Evolutionary conservation across 768 basidiomycete species (phyloP), one percentile per base, ranked within the genome.

Genomic region (Baorangia bicolor): DNA sequence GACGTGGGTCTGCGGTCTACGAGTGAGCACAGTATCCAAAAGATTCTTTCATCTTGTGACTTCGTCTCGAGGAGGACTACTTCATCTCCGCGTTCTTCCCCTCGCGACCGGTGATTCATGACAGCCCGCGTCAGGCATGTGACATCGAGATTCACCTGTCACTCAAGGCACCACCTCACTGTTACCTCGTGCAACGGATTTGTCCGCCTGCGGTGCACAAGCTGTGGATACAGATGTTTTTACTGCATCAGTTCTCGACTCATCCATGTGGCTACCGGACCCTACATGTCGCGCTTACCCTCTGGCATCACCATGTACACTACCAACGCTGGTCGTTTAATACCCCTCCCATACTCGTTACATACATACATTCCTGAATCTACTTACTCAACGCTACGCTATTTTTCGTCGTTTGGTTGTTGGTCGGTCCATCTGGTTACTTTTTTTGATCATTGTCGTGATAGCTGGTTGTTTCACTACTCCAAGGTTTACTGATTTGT

Each of bases 301-400:
- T 34, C 40, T 25, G 25, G 38, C 48, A 51, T 57, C 33, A 50
- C 23, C 45, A 44, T 42, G 56, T 59, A 60, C 45, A 61, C n/a
- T 53, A 65, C 35, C 47, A 44, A 55, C 65, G 65, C 68, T 50
- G 68, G 68, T 28, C 68, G 68, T 67, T 60, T 62, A 55, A 69
- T 69, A 69, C 68, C 68, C 59, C 7, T 39, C 33, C 31, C 56
- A 59, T 55, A 55, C 44, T 58, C 38, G 44, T 16, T 49, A 43
- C 44, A 46, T 45, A 55, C 57, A 43, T 55, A 47, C 66, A 65
- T 50, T 48, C 39, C 45, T 42, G 56, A 43, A 59, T 50, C 51
- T 62, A 55, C 51, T 57, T 49, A 57, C 51, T n/a, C 46, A 51
- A 11, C 34, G 53, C 25, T 58, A 56, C 30, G 53, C 23, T 64